Base-by-base conservation (phyloP, 2,329 filamentous ascomycete genomes). In the Fusarium tuaranense region DNA sequence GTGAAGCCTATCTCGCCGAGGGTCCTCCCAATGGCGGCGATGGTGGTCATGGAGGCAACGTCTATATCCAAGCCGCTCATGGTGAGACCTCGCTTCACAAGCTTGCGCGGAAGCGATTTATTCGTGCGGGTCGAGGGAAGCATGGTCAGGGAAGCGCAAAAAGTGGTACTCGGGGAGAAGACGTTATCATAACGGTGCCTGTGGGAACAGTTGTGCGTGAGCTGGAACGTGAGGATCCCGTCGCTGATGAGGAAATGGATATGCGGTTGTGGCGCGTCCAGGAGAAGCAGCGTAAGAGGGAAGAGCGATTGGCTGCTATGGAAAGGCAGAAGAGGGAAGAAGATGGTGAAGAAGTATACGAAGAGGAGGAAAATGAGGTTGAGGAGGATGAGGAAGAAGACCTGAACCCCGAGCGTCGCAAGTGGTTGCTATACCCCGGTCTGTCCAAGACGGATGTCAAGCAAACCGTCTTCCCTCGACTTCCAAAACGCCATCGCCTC, bases 21-120 rank as follows among this genome's bases (percentile, higher is more conserved):
- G 97, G 97, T 0, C 97, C 97, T 13, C 91, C 97, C 12, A 98
- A 99, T 82, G 97, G 97, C 59, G 97, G 97, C 69, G 95, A 99
- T 81, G 97, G 97, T 48, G 97, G 97, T 6, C 93, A 91, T 66
- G 97, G 97, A 71, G 97, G 97, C 44, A 97, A 93, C 78, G 88
- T 99, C 75, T 98, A 97, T 82, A 97, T 99, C 68, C 96, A 98
- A 84, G 95, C 97, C 9, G 91, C 97, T 2, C 92, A 93, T 65
- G 95, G 95, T 69, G 94, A 98, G 83, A 98, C 95, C 0, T 98
- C 95, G 63, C 85, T 99, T 71, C 95, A 98, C 84, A 98, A 98
- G 84, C 87, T 99, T 12, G 93, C 94, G 1, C 89, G 96, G 46
- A 88, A 92, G 76, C 91, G 94, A 2, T 90, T 95, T 65, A 83